Conservation (phyloP, 805 yeast species). For the Candida koratica region DNA sequence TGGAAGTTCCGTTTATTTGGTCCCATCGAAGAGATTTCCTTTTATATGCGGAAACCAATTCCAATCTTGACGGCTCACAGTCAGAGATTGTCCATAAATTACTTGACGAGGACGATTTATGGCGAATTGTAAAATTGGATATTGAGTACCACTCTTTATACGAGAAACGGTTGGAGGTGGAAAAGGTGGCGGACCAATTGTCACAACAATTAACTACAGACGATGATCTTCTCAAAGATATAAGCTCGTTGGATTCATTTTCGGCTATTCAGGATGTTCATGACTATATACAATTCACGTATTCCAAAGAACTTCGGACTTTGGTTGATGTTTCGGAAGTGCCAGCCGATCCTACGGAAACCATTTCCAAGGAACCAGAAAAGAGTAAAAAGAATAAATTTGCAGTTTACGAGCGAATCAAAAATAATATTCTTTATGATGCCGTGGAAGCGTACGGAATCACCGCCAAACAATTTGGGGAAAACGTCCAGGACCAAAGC, state of each 20-base stretch:
- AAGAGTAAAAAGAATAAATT: conserved; percentile 53
- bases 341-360: background rate
- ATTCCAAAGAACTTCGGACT: conserved; percentile 51
- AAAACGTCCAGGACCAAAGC: conserved; percentile 64
- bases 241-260: conserved; percentile 55
- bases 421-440: conserved; percentile 57
- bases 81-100: conserved; percentile 45
- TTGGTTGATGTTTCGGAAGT: conserved; percentile 28
- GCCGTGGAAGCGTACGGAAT: conserved; percentile 72
- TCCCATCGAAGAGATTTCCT: conserved; percentile 91
- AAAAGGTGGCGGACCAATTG: conserved; percentile 50
- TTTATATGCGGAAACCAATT: conserved; percentile 49
- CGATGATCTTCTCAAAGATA: conserved; percentile 55
- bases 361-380: conserved; percentile 6
- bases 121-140: conserved; percentile 86
- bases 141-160: conserved; percentile 82
- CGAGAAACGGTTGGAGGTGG: conserved; percentile 65
- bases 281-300: conserved; percentile 75
- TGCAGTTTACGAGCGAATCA: conserved; percentile 62
- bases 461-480: conserved; percentile 76
- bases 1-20: conserved; percentile 95
- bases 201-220: conserved; percentile 50
- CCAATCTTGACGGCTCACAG: conserved; percentile 34
- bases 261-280: conserved; percentile 83
- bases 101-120: conserved; percentile 77